Base-by-base conservation (phyloP, 768 basidiomycete genomes). In the Mycena belliarum region DNA sequence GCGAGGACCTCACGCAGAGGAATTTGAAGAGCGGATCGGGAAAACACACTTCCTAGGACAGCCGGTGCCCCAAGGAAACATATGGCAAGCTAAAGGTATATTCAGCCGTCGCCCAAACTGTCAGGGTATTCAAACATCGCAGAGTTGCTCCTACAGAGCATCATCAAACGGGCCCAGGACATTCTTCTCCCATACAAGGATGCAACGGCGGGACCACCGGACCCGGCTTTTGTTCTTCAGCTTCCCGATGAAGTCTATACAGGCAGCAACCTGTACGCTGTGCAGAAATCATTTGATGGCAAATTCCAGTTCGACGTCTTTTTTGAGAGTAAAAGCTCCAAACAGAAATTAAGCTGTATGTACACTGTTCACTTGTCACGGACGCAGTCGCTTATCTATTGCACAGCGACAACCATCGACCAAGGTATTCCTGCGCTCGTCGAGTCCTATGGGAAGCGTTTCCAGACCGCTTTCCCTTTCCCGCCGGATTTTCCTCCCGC, bases 291-390 rank as follows among this genome's bases (percentile, higher is more conserved):
- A 6, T 93, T 89, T 59, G 87, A 92, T 12, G 93, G 91, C 1
- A 77, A 82, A 26, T 98, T 96, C 75, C 84, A 89, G 56, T 94
- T 95, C 68, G 96, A 98, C 65, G 80, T 98, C 16, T 86, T 88
- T 70, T 97, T 87, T 67, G 93, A 97, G 64, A 88, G 89, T 55
- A 83, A 72, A 26, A 91, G 87, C 65, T 77, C 81, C 14, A 82
- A 82, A 57, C 82, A 84, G 57, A 82, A 80, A 57, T 72, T 95
- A 20, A 83, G 78, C 61, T 73, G 93, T 95, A 62, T 24, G 24
- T 54, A 12, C 51, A 11, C 32, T 54, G 24, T 18, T n/a, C 15
- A 28, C n/a, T 25, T 49, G 40, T 10, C 18, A 16, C n/a, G 25
- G 37, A 52, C 24, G 14, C 15, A 11, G 12, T 41, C 55, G 55